Evolutionary conservation across 2,329 filamentous ascomycete species (phyloP).

Genomic region (Calonectria leucothoes): DNA sequence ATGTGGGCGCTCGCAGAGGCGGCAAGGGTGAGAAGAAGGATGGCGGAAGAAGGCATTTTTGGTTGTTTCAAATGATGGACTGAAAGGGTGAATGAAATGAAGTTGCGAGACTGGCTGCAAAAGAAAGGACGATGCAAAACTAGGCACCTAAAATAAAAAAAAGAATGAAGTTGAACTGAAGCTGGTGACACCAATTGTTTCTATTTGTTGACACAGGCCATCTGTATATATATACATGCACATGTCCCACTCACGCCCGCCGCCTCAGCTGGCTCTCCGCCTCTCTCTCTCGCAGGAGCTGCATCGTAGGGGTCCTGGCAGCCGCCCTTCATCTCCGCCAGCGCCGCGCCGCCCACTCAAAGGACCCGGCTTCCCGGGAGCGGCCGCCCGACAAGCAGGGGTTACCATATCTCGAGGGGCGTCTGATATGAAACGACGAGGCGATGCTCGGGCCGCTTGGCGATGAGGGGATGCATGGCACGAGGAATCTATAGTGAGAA

Average conservation of each 20-base stretch:
- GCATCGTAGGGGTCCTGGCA: not conserved
- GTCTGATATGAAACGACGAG: conserved; percentile 32
- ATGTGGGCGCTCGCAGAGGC: conserved; percentile 38
- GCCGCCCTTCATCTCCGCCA: conserved; percentile 35
- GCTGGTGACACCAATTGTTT: not conserved
- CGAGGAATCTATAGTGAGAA: not conserved
- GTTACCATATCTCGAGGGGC: not conserved
- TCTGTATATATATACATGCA: not conserved
- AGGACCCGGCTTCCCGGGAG: conserved; percentile 20
- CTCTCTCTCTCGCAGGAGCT: not conserved
- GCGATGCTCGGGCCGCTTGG: conserved; percentile 3
- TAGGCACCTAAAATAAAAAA: conserved; percentile 34
- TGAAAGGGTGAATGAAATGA: conserved; percentile 3
- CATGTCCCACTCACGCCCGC: not conserved
- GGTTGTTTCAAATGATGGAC: not conserved
- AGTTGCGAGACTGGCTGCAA: conserved; percentile 19
- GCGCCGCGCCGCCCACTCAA: conserved; percentile 3
- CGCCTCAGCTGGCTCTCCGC: not conserved
- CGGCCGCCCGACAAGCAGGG: conserved; percentile 31
- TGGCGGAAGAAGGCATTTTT: conserved; percentile 34
- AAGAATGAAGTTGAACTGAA: conserved; percentile 25
- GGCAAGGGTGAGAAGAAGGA: conserved; percentile 36
- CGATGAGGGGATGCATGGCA: not conserved
- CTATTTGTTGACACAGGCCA: not conserved
- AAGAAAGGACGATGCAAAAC: conserved; percentile 35